A percentile compares a stretch with the other conserved stretches of the same genome.
phyloP scores from a whole-genome alignment of 208 protist genomes.

The Trypanosomatidae sp. region DNA sequence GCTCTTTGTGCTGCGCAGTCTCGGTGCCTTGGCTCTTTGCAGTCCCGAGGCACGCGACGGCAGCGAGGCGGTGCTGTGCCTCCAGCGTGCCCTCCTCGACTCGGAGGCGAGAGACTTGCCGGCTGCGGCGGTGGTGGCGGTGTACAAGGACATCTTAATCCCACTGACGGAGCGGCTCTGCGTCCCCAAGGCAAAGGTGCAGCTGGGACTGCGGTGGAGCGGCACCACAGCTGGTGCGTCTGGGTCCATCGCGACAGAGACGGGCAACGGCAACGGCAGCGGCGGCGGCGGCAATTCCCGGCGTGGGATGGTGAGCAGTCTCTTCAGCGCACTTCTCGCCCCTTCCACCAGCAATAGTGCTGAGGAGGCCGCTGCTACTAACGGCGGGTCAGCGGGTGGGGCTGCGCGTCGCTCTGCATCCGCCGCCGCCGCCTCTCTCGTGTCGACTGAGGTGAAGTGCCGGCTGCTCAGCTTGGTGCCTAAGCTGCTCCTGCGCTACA shows the following conservation, averaged over 20 bases:
- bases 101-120: constrained; percentile 37
- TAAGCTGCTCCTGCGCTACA: constrained; percentile 70
- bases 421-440: background rate
- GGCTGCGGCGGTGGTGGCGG: constrained; percentile 18
- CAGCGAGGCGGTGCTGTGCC: constrained; percentile 48
- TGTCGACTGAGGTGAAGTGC: constrained; percentile 60
- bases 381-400: too few relatives aligned
- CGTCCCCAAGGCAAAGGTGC: constrained; percentile 27
- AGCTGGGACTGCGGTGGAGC: constrained; percentile 18
- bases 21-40: constrained; percentile 48
- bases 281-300: background rate
- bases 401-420: too few relatives aligned
- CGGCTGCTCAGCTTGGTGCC: constrained; percentile 66
- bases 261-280: background rate
- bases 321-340: constrained; percentile 18
- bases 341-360: constrained; percentile 2
- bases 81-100: constrained; percentile 69
- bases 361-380: background rate
- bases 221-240: too few relatives aligned
- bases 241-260: background rate
- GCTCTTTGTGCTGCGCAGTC: constrained; percentile 43
- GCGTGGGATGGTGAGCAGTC: constrained; percentile 5
- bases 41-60: constrained; percentile 35
- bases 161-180: constrained; percentile 79
- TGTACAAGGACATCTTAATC: constrained; percentile 81